Conservation (phyloP, 2,329 filamentous ascomycete species). For the Catunica adiposa region DNA sequence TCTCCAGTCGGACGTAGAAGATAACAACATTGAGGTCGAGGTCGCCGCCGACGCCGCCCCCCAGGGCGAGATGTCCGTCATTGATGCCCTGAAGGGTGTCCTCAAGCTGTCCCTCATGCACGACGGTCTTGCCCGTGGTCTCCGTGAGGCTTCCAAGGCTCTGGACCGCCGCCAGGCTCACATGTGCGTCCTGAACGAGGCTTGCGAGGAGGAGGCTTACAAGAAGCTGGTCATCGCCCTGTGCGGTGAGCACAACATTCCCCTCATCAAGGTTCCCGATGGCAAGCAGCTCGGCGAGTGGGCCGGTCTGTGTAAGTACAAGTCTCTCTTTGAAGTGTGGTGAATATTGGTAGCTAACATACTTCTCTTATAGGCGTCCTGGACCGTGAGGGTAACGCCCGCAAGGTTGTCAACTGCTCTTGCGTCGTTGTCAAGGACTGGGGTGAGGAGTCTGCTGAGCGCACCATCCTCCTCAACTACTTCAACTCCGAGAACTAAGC, state of each 20-base stretch:
- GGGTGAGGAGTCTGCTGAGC: conserved; percentile 99
- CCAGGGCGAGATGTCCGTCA: conserved; percentile 91
- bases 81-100: conserved; percentile 97
- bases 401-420: conserved; percentile 99
- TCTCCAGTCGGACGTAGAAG: conserved; percentile 98
- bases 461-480: conserved; percentile 98
- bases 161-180: conserved; percentile 97
- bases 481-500: conserved; percentile 79
- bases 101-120: conserved; percentile 98
- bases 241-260: conserved; percentile 99
- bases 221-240: conserved; percentile 99
- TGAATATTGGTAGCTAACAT: conserved; percentile 20
- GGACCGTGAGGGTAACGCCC: conserved; percentile 97
- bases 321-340: background rate
- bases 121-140: conserved; percentile 95
- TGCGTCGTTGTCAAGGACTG: conserved; percentile 99
- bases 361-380: conserved; percentile 54
- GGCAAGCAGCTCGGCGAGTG: conserved; percentile 99
- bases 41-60: conserved; percentile 77
- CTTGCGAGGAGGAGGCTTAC: conserved; percentile 99
- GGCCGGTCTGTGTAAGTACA: conserved; percentile 84
- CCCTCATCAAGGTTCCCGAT: conserved; percentile 98
- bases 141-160: conserved; percentile 96
- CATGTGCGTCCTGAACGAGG: conserved; percentile 99
- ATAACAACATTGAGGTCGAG: conserved; percentile 92